phyloP scores from a whole-genome alignment of 495 filamentous ascomycete species.

The Hypoxylon cercidicola region DNA sequence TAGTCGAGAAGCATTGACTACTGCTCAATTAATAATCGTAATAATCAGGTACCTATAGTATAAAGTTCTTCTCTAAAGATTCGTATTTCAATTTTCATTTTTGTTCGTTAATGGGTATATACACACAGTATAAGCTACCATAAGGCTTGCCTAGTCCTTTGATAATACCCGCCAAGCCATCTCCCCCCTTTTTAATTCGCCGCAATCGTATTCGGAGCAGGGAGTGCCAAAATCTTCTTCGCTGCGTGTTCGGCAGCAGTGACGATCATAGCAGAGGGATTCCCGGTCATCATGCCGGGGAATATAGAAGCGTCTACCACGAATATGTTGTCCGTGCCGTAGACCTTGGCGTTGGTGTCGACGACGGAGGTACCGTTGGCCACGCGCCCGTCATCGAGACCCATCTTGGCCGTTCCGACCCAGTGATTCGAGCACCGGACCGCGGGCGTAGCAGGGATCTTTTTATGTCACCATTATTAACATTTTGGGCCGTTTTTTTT shows the following conservation, averaged over 20 bases:
- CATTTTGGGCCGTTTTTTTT: background rate
- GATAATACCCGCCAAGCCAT: too few species aligned
- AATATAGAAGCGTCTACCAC: conserved; percentile 46
- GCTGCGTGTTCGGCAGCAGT: conserved; percentile 62
- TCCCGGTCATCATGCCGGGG: conserved; percentile 64
- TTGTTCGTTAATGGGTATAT: background rate
- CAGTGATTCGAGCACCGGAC: conserved; percentile 58
- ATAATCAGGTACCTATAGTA: too few species aligned
- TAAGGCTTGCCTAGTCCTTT: background rate
- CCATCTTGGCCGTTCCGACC: conserved; percentile 66
- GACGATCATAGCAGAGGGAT: conserved; percentile 65
- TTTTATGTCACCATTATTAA: conserved; percentile 5
- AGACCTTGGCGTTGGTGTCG: conserved; percentile 65
- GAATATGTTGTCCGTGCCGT: conserved; percentile 66
- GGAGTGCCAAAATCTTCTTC: conserved; percentile 61
- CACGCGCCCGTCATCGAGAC: conserved; percentile 62
- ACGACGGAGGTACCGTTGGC: conserved; percentile 65
- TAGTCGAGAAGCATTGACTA: too few species aligned
- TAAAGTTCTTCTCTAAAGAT: too few species aligned
- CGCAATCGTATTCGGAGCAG: conserved; percentile 21
- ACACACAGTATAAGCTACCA: background rate
- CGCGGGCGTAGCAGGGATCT: conserved; percentile 50
- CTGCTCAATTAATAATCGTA: too few species aligned
- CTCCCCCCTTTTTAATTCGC: conserved; percentile 6
- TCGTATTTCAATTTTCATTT: background rate